phyloP scores from a whole-genome alignment of 768 basidiomycete genomes.

The Lentinus tigrinus region DNA sequence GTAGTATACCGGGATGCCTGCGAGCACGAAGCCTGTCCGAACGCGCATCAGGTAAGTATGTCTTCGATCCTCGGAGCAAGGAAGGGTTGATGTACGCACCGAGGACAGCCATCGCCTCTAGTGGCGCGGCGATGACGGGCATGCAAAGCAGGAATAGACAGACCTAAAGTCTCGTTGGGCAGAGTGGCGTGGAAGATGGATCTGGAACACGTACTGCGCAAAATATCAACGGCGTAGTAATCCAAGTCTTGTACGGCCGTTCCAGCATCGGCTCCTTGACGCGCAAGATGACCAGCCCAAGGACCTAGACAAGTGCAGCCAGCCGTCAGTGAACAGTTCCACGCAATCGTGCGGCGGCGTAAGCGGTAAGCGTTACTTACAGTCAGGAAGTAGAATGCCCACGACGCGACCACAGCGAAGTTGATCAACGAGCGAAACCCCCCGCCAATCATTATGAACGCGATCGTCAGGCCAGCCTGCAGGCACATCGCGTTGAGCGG shows the following conservation, averaged over 20 bases:
- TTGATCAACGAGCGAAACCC: slow-evolving; percentile 88
- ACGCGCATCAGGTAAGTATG: neutral
- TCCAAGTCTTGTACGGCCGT: slow-evolving; percentile 91
- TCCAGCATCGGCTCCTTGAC: slow-evolving; percentile 89
- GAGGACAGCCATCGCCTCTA: slow-evolving; percentile 83
- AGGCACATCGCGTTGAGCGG: slow-evolving; percentile 87
- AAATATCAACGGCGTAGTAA: slow-evolving; percentile 86
- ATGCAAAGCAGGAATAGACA: slow-evolving; percentile 90
- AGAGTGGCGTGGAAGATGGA: neutral
- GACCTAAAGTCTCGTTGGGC: slow-evolving; percentile 46
- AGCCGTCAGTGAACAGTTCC: slow-evolving; percentile 4
- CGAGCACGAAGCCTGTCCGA: slow-evolving; percentile 68
- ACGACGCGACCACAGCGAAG: slow-evolving; percentile 83
- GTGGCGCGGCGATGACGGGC: slow-evolving; percentile 91
- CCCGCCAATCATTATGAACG: slow-evolving; percentile 83
- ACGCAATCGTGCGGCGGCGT: too few species aligned
- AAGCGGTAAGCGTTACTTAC: slow-evolving; percentile 48
- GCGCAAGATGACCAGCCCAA: slow-evolving; percentile 85
- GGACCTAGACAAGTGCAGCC: slow-evolving; percentile 49
- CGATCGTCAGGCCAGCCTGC: slow-evolving; percentile 69
- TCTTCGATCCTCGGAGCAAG: neutral
- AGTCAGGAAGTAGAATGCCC: slow-evolving; percentile 86
- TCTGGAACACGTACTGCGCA: slow-evolving; percentile 60
- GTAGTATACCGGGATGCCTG: slow-evolving; percentile 82
- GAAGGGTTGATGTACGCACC: slow-evolving; percentile 46